Evolutionary conservation across 176 grass and related monocot species (phyloP), one percentile per base, ranked within the genome.

Genomic region (Lolium rigidum): DNA sequence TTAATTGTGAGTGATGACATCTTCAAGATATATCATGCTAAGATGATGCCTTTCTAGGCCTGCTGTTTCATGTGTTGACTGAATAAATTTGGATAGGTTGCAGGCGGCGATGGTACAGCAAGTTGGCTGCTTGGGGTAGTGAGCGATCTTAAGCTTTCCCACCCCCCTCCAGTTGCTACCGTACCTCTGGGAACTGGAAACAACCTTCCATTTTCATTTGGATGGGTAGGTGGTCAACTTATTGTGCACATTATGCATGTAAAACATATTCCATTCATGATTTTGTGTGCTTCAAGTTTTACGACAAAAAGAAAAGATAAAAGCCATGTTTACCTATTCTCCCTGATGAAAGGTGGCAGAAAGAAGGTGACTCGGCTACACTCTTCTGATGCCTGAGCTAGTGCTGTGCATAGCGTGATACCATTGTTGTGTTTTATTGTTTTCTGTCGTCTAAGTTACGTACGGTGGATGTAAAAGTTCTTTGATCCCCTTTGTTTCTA

Each of bases 71-170:
- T 37, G 74, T 78, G 5, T 60, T 89, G 72, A 85, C 69, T 76
- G 4, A 71, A 76, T 60, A 87, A 28, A 73, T 81, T 72, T 84
- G 58, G 73, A 86, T 59, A 98, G 95, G 95, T 98, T 92, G 95
- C 95, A 78, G 95, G 95, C 7, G 95, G 95, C 12, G 95, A 98
- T 89, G 95, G 95, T 81, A 98, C 95, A 73, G 93, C 95, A 50
- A 95, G 95, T 76, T 98, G 96, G 96, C 84, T 98, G 79, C 93
- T 95, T 85, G 96, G 96, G 47, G 96, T 95, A 10, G 93, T 98
- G 14, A 94, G 88, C 54, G 96, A 98, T 74, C 91, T 98, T 87
- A 98, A 94, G 87, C 91, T 98, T 81, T 38, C 76, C 4, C 86
- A 73, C 51, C 90, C 90, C 65, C 96, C 90, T 91, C 89, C 96